A percentile compares a stretch with the other conserved stretches of the same genome.
Evolutionary conservation across 1,139 yeast species (phyloP).

Genomic region (Taphrina communis): DNA sequence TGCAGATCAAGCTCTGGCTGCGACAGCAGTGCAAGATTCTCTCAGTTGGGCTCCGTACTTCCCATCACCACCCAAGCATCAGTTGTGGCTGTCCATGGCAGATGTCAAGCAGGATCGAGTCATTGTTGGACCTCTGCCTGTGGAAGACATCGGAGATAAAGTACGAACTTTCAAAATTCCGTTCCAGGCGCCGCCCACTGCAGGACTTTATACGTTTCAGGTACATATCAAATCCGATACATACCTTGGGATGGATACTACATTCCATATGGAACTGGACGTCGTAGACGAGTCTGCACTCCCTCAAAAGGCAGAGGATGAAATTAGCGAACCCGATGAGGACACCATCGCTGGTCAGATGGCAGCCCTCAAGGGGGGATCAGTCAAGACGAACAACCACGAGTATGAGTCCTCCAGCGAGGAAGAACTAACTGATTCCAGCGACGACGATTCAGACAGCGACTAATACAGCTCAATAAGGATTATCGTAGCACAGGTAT

Average conservation of each 20-base stretch:
- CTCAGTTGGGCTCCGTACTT: conserved; percentile 40
- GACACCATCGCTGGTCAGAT: conserved; percentile 38
- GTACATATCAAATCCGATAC: conserved; percentile 43
- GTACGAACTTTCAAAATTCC: conserved; percentile 40
- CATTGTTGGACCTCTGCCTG: conserved; percentile 42
- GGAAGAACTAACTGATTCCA: conserved; percentile 29
- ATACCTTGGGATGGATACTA: conserved; percentile 42
- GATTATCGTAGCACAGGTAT: not conserved
- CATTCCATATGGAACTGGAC: conserved; percentile 36
- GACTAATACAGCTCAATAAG: conserved; percentile 1
- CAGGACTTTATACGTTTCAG: conserved; percentile 42
- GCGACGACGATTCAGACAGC: conserved; percentile 37
- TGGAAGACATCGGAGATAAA: conserved; percentile 38
- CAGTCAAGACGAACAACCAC: conserved; percentile 12
- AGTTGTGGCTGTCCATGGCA: conserved; percentile 42
- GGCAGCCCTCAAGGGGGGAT: conserved; percentile 34
- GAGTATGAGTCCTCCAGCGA: conserved; percentile 36
- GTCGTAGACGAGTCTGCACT: conserved; percentile 30
- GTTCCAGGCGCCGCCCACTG: conserved; percentile 43
- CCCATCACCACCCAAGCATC: conserved; percentile 38
- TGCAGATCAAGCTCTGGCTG: conserved; percentile 32
- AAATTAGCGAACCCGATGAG: conserved; percentile 37
- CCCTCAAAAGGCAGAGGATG: conserved; percentile 27
- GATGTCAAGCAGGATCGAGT: conserved; percentile 44
- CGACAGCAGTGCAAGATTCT: conserved; percentile 34